These are phyloP conservation scores for Xylariales sp. DNA, from an alignment of 2,329 filamentous ascomycete genomes.

Conservation along the genomic window DNA sequence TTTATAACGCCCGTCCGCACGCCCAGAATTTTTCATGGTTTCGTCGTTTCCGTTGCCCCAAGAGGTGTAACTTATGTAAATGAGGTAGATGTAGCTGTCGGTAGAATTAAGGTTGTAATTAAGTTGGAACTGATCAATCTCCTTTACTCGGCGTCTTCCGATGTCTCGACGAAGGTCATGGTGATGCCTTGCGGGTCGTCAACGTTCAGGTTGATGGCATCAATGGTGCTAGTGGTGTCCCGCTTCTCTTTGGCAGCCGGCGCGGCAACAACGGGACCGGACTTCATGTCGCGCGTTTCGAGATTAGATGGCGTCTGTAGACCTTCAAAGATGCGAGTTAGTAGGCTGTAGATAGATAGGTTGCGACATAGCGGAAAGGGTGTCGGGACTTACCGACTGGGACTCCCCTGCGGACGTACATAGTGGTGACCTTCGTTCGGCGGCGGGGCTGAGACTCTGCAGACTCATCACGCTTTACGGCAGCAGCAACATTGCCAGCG, in stretches of 20 bases:
- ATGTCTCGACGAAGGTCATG: slow-evolving; percentile 41
- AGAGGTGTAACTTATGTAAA: no score
- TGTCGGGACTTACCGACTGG: slow-evolving; percentile 33
- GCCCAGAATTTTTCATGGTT: no score
- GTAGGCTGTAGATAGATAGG: slow-evolving; percentile 7
- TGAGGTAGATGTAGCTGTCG: not conserved
- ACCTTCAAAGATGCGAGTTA: slow-evolving; percentile 20
- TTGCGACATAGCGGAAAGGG: not conserved
- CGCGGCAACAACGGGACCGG: slow-evolving; percentile 17
- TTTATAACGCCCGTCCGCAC: no score
- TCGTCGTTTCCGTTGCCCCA: no score
- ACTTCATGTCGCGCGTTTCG: slow-evolving; percentile 19
- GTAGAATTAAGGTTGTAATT: slow-evolving; percentile 4
- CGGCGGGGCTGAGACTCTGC: slow-evolving; percentile 25
- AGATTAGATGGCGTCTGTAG: slow-evolving; percentile 23
- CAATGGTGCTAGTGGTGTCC: slow-evolving; percentile 26
- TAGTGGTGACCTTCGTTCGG: slow-evolving; percentile 40
- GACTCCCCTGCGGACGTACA: slow-evolving; percentile 41
- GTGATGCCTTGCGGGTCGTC: slow-evolving; percentile 38
- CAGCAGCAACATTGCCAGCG: slow-evolving; percentile 11
- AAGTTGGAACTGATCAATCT: not conserved
- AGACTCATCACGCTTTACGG: slow-evolving; percentile 19
- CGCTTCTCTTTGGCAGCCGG: slow-evolving; percentile 17
- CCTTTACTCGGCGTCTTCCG: slow-evolving; percentile 23
- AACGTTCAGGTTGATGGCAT: slow-evolving; percentile 41